Base-by-base conservation (phyloP, 768 basidiomycete genomes). In the Psilocybe cyanescens region DNA sequence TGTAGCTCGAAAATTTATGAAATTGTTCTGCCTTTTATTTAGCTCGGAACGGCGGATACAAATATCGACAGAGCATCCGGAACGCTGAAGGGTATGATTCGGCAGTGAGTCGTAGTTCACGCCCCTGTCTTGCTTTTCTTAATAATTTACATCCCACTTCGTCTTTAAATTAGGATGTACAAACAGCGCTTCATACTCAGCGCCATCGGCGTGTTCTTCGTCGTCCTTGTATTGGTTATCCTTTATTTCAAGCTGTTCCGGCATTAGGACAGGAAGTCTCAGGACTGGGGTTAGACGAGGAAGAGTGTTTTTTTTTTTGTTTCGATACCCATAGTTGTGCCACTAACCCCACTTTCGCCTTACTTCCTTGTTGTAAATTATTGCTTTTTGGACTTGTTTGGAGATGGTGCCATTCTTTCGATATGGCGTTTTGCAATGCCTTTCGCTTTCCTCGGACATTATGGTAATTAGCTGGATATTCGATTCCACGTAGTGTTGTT, bases 51-150 rank as follows among this genome's bases (percentile, higher is more conserved):
- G 47, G 94, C 95, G 24, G 96, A 97, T 70, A 83, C 82, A 3
- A 87, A 90, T 29, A 92, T 98, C 69, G 92, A 92, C 74, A 81
- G 90, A 41, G 92, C 96, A n/a, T 86, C 87, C 3, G 92, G 91
- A 3, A 97, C 94, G 19, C 79, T 98, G 44, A 94, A 88, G 80
- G 91, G 90, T 74, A 97, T 97, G 95, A 89, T 97, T 48, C 79
- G 86, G 71, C 88, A 92, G 96, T 96, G 67, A 70, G 89, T 82
- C 28, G 35, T 24, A 48, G 16, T 47, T 47, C 47, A 11, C 39
- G 19, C 8, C 28, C 3, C 65, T 37, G 6, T 51, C 57, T 58
- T 37, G 1, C n/a, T 28, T 46, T 19, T 48, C 47, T 17, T 48
- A 9, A 24, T 24, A 28, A 49, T 28, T 11, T 0, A 12, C 9